phyloP scores from a whole-genome alignment of 108 stramenopile genomes.

The Poteriospumella lacustris region DNA sequence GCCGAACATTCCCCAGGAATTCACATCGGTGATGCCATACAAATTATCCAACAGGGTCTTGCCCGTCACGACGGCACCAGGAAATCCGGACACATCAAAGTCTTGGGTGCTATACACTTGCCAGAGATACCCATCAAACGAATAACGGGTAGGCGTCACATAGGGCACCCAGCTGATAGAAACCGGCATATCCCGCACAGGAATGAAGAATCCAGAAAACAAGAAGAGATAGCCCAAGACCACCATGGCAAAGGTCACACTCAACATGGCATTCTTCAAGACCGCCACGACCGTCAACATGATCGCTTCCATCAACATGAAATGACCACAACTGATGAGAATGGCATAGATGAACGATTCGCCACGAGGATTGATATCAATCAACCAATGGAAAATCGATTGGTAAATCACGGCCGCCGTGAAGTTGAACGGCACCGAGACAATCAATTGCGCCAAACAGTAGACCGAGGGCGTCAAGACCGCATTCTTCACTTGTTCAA shows the following conservation, averaged over 20 bases:
- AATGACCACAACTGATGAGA: constrained; percentile 19
- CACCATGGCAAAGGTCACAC: constrained; percentile 41
- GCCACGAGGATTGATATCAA: not conserved
- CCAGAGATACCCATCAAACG: constrained; percentile 40
- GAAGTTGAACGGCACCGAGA: constrained; percentile 30
- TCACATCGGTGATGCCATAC: constrained; percentile 10
- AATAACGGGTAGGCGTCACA: not conserved
- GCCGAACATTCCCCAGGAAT: constrained; percentile 31
- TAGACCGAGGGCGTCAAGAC: constrained; percentile 33
- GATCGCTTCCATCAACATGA: constrained; percentile 39
- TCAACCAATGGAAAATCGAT: constrained; percentile 41
- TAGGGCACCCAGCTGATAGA: not conserved
- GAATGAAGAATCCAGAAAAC: constrained; percentile 37
- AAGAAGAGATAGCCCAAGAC: constrained; percentile 37
- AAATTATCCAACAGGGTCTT: constrained; percentile 22
- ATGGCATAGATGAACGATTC: constrained; percentile 31
- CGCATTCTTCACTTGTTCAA: constrained; percentile 42
- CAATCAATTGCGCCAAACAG: constrained; percentile 35
- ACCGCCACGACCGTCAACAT: constrained; percentile 43
- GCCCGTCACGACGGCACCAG: too few relatives aligned
- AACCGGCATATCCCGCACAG: not conserved
- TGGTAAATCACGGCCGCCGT: constrained; percentile 30
- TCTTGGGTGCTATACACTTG: constrained; percentile 32
- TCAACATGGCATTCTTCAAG: constrained; percentile 44
- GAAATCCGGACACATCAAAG: constrained; percentile 30